Conservation (phyloP, 2,329 filamentous ascomycete species). For the Chaetomium globosum region DNA sequence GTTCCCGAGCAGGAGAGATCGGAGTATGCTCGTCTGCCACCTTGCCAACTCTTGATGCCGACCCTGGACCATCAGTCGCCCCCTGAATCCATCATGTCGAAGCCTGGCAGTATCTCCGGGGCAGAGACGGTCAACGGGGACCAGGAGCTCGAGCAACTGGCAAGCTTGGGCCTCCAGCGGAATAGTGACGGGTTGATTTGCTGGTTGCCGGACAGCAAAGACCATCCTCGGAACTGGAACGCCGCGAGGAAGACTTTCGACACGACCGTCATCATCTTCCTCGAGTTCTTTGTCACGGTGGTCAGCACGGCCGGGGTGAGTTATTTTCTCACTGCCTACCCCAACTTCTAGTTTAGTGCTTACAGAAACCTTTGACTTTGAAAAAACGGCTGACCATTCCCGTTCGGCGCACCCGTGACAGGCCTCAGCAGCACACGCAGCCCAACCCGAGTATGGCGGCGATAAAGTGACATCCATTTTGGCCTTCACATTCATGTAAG, state of each 20-base stretch:
- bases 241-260: not conserved
- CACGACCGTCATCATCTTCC: constrained; percentile 1
- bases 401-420: not conserved
- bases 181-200: constrained; percentile 4
- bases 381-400: not conserved
- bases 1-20: too few species aligned
- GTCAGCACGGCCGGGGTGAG: constrained; percentile 3
- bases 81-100: not conserved
- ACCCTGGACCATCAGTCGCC: not conserved
- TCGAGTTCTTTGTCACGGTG: constrained; percentile 7
- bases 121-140: not conserved
- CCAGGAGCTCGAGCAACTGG: not conserved
- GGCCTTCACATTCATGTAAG: constrained; percentile 7
- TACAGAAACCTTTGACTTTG: not conserved
- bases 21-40: too few species aligned
- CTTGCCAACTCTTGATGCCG: too few species aligned
- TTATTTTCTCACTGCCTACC: not conserved
- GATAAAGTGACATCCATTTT: not conserved
- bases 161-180: not conserved
- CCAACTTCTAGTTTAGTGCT: not conserved
- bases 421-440: not conserved
- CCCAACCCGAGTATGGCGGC: not conserved
- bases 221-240: not conserved
- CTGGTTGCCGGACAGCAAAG: constrained; percentile 1
- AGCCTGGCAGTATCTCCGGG: not conserved